Percentiles rank a stretch among this genome's conserved stretches.
These are phyloP conservation scores for Rhodotorula sp. DNA, from an alignment of 1,284 basidiomycete species.

Conservation along the genomic window DNA sequence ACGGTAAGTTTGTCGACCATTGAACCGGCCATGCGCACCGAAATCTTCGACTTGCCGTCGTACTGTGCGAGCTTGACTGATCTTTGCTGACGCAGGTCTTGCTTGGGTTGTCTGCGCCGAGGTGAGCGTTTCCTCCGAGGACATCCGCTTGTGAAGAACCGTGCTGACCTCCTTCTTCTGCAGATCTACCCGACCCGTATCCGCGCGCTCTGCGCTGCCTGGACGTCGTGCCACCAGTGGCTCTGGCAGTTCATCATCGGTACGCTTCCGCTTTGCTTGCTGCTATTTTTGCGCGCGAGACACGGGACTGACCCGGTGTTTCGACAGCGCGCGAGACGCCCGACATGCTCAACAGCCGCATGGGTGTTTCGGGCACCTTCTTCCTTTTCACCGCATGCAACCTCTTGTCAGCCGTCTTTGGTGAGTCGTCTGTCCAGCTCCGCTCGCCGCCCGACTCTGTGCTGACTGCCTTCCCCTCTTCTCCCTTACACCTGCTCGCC, in stretches of 20 bases:
- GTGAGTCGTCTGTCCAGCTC: not conserved
- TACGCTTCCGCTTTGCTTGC: not conserved
- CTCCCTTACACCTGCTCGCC: not conserved
- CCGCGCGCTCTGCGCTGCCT: slow-evolving; percentile 5
- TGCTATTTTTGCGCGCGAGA: too few relatives aligned
- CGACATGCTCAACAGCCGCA: not conserved
- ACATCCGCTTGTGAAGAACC: slow-evolving; percentile 43
- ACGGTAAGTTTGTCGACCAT: not conserved
- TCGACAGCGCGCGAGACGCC: slow-evolving; percentile 13
- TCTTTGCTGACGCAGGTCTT: not conserved
- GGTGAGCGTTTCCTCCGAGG: not conserved
- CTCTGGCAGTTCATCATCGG: slow-evolving; percentile 15
- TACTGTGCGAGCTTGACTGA: not conserved
- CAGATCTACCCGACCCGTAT: slow-evolving; percentile 23
- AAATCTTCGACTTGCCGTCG: slow-evolving; percentile 22
- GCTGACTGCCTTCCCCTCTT: not conserved
- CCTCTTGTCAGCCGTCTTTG: slow-evolving; percentile 10
- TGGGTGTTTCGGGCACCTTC: slow-evolving; percentile 18
- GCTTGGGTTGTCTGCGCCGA: slow-evolving; percentile 18
- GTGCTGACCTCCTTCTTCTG: slow-evolving; percentile 18
- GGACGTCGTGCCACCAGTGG: slow-evolving; percentile 16
- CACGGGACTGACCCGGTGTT: not conserved
- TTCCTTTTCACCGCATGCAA: slow-evolving; percentile 15
- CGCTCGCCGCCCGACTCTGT: not conserved
- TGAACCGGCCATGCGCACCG: too few relatives aligned